Evolutionary conservation across 2,329 filamentous ascomycete species (phyloP), one percentile per base, ranked within the genome.

Genomic region (Xylariaceae sp.): DNA sequence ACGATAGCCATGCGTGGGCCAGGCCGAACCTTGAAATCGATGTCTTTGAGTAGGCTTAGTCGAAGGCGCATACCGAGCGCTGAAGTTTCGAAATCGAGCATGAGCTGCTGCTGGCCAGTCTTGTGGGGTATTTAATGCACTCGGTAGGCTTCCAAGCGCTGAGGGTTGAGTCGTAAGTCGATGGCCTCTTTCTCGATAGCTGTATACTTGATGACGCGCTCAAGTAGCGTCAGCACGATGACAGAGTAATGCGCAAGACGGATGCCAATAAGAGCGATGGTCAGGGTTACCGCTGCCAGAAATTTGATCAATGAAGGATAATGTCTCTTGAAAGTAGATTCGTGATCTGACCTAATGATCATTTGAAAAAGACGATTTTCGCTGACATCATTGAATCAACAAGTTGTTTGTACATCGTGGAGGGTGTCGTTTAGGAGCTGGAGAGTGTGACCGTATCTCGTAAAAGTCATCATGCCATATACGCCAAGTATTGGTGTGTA

Each of bases 1-100:
- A 90, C 86, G 45, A 90, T 85, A 47, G 86, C 86, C n/a, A 89
- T 82, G 64, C 88, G 87, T 69, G 89, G 83, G 12, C 81, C 78
- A 11, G 18, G 14, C 18, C 17, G 14, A 11, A 11, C 39, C 18
- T 19, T n/a, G n/a, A 40, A 40, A 17, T 40, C 17, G 18, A 40
- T 11, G 4, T 17, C n/a, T 19, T 18, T 15, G 18, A 19, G 18
- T 15, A 7, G 38, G 38, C 10, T 39, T 15, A 39, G 17, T 10
- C 7, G 11, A 10, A 17, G 38, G 7, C 17, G 10, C 38, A 14
- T 35, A 35, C 10, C 32, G 32, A 35, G 32, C 32, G 10, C 10
- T 35, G 32, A 35, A 35, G 32, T 35, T 35, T 10, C 32, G 32
- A 14, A 35, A 35, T 10, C 10, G 10, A 35, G 32, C 14, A 35